Base-by-base conservation (phyloP, 1,284 basidiomycete species). In the Chondrostereum purpureum region DNA sequence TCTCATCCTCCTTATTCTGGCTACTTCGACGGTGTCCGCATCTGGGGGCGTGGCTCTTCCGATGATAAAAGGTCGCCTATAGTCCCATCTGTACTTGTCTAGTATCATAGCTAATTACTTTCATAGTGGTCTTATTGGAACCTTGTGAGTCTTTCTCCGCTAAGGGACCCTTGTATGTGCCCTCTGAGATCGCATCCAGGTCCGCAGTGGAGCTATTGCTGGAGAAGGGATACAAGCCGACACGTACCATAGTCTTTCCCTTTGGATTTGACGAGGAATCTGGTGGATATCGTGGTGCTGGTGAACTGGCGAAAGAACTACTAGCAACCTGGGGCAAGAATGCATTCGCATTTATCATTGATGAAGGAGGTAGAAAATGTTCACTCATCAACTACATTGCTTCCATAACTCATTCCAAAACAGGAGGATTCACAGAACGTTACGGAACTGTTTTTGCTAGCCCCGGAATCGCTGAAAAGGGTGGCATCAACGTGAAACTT, bases 221-320 rank as follows among this genome's bases (percentile, higher is more conserved):
- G 10, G 64, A 72, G 44, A 62, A 62, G 12, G 70, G 69, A 17
- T 85, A 80, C 59, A 53, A 67, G 37, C 83, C 83, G 11, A 61
- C 63, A 0, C 68, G 83, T 22, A 77, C 77, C 1, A 62, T 88
- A 40, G 72, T 89, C 2, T 65, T 88, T 36, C 74, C 80, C 1
- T 82, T 80, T 52, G 86, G 88, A 8, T 83, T 83, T 52, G 87
- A 89, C 57, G 88, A 89, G 58, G 87, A 90, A 65, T 63, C 71
- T 13, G 70, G 70, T 44, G 83, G 82, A 27, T 48, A 45, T n/a
- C 59, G 79, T 49, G 71, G 82, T n/a, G 83, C 83, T 2, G 59
- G 58, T 4, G 49, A 66, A 27, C 63, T 87, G 38, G 68, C 68
- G 14, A 49, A 64, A 35, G 67, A 69, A 46, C 64, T 88, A 34